A percentile compares a stretch with the other conserved stretches of the same genome.
Evolutionary conservation across 768 basidiomycete species (phyloP).

Genomic region (Trametes cubensis): DNA sequence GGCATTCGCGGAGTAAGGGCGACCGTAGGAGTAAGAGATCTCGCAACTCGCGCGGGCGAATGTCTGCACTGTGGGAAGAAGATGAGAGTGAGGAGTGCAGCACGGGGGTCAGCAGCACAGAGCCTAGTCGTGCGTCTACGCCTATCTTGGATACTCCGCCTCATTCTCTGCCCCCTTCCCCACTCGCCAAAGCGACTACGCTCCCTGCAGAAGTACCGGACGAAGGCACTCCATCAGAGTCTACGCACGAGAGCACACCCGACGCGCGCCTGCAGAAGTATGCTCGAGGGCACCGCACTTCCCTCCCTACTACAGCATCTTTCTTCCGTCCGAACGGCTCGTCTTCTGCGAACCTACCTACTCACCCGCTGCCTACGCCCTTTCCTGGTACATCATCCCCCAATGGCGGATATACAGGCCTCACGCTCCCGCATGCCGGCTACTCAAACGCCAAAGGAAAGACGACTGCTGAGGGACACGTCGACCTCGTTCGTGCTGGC

Average conservation of each 20-base stretch:
- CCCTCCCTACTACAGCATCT: conserved; percentile 20
- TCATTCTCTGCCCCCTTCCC: conserved; percentile 20
- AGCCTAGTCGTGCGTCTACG: conserved; percentile 29
- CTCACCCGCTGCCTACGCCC: conserved; percentile 37
- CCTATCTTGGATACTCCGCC: conserved; percentile 25
- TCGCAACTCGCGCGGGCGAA: conserved; percentile 32
- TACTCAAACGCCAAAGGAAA: conserved; percentile 43
- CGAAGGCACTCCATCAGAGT: conserved; percentile 20
- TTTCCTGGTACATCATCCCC: conserved; percentile 28
- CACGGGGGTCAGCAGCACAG: conserved; percentile 29
- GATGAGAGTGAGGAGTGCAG: conserved; percentile 39
- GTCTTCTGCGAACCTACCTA: conserved; percentile 26
- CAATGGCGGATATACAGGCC: conserved; percentile 41
- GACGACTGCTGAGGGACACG: conserved; percentile 47
- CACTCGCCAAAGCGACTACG: conserved; percentile 9
- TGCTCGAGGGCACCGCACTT: conserved; percentile 24
- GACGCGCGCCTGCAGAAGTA: conserved; percentile 31
- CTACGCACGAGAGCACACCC: conserved; percentile 25
- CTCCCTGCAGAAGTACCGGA: conserved; percentile 10
- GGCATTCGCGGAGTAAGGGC: conserved; percentile 23
- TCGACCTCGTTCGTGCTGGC: conserved; percentile 77
- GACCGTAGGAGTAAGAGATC: conserved; percentile 25
- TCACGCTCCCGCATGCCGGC: conserved; percentile 49
- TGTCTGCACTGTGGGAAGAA: conserved; percentile 44
- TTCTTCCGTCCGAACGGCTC: conserved; percentile 24